Evolutionary conservation across 2,329 filamentous ascomycete species (phyloP).

Genomic region (Venturia aucupariae): DNA sequence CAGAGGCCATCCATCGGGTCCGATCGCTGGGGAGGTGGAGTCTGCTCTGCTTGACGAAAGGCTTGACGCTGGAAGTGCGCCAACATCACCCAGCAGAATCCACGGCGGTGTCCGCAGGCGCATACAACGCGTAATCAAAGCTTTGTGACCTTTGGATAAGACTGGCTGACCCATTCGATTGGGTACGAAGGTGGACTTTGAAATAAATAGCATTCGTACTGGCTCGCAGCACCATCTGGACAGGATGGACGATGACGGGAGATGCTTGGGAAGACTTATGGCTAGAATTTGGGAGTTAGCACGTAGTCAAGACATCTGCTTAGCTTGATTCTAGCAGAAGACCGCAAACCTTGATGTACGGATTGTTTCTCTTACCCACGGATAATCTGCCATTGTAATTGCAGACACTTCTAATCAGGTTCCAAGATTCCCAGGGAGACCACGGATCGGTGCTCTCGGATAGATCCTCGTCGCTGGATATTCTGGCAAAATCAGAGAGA

Average conservation of each 20-base stretch:
- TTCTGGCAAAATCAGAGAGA: constrained; percentile 12
- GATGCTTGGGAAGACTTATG: constrained; percentile 47
- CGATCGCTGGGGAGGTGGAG: constrained; percentile 57
- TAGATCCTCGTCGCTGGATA: constrained; percentile 21
- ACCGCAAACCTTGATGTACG: neutral
- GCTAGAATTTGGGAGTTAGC: constrained; percentile 29
- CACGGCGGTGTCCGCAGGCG: constrained; percentile 49
- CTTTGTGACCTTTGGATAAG: constrained; percentile 48
- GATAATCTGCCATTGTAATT: constrained; percentile 73
- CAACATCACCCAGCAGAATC: constrained; percentile 51
- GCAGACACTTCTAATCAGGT: constrained; percentile 75
- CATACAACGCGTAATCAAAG: constrained; percentile 47
- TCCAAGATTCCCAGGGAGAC: constrained; percentile 88
- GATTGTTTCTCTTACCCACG: constrained; percentile 59
- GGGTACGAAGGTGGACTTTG: constrained; percentile 44
- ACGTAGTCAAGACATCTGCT: neutral
- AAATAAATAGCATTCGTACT: constrained; percentile 46
- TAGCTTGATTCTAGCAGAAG: no score
- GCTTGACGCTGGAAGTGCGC: constrained; percentile 36
- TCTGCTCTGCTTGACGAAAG: constrained; percentile 38
- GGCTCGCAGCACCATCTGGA: constrained; percentile 57
- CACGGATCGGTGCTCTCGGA: constrained; percentile 54
- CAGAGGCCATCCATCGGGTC: constrained; percentile 12
- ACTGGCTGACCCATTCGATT: constrained; percentile 52
- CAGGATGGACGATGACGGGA: constrained; percentile 48